Base-by-base conservation (phyloP, 1,139 yeast genomes). In the Yamadazyma kanchanaburiensis region DNA sequence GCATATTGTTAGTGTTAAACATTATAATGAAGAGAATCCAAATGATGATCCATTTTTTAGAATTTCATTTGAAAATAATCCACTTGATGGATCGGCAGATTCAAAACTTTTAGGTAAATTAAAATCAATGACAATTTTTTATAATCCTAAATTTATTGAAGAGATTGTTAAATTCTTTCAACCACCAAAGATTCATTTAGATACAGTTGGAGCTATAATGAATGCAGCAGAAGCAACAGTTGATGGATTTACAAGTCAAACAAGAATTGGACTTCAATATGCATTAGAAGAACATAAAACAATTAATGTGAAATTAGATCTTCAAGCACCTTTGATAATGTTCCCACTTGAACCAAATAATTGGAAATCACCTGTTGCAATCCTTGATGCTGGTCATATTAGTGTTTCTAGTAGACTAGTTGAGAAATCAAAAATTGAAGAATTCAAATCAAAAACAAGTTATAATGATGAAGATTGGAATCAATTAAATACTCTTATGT, bases 141-240 rank as follows among this genome's bases (percentile, higher is more conserved):
- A 91, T 54, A 89, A 89, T 53, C 82, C 88, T 5, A 71, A 64
- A 31, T 86, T 94, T 47, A 69, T 91, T 25, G 94, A 88, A 45
- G 85, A 80, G 34, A 67, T 91, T 27, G 67, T 74, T 10, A 60
- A 57, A 33, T 91, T 94, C 49, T 91, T 94, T 64, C 78, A 74
- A 26, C 96, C 97, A 2, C 96, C 96, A 10, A 78, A 77, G 37
- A 77, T 79, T 21, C 95, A 89, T 47, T 64, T 82, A 36, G 95
- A 88, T 48, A 88, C 97, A 0, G 77, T 94, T 22, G 94, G 91
- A 18, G 94, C 94, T 5, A 77, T 94, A 17, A 78, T 94, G 78
- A 84, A 80, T 53, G 97, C 96, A 0, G 98, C 99, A 0, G 96
- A 89, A 42, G 88, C 91, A 0, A 88, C 96, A 0, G 84, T 94